Evolutionary conservation across 805 yeast genomes (phyloP).

Genomic region (Kazachstania psychrophila): DNA sequence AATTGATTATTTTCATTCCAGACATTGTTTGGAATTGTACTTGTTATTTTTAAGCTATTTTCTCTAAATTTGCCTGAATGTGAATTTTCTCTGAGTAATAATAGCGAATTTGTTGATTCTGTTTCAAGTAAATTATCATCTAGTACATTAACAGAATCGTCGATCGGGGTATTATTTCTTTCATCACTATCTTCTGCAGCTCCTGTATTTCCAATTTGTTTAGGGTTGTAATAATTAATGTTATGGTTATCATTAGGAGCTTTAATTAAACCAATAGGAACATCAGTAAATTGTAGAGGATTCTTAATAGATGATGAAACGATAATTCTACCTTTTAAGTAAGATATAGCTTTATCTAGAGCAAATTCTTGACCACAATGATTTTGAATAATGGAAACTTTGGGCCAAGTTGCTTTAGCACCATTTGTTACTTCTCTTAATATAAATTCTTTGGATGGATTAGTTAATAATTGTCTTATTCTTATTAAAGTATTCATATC

Average conservation of each 20-base stretch:
- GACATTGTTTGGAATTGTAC: too few species aligned
- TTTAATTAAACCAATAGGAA: conserved; percentile 18
- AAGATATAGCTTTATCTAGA: conserved; percentile 63
- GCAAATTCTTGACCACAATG: conserved; percentile 89
- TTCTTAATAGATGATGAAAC: conserved; percentile 25
- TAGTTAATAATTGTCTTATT: conserved; percentile 52
- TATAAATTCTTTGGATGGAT: conserved; percentile 73
- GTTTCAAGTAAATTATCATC: conserved; percentile 25
- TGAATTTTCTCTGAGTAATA: conserved; percentile 17
- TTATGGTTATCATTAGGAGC: conserved; percentile 4
- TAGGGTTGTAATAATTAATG: conserved; percentile 1
- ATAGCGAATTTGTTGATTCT: conserved; percentile 18
- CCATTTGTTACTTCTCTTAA: conserved; percentile 61
- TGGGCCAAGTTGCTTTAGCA: conserved; percentile 88
- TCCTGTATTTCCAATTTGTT: not conserved
- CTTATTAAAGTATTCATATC: conserved; percentile 49
- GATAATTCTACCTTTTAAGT: conserved; percentile 52
- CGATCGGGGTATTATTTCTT: not conserved
- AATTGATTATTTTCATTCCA: too few species aligned
- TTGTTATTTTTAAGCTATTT: too few species aligned
- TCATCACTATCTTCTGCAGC: not conserved
- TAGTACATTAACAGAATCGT: conserved; percentile 10
- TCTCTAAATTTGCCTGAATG: too few species aligned
- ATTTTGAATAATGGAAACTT: conserved; percentile 69
- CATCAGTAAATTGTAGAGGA: conserved; percentile 21